A percentile compares a stretch with the other conserved stretches of the same genome.
phyloP scores from a whole-genome alignment of 179 eudicot species.

The Carnegiea gigantea region DNA sequence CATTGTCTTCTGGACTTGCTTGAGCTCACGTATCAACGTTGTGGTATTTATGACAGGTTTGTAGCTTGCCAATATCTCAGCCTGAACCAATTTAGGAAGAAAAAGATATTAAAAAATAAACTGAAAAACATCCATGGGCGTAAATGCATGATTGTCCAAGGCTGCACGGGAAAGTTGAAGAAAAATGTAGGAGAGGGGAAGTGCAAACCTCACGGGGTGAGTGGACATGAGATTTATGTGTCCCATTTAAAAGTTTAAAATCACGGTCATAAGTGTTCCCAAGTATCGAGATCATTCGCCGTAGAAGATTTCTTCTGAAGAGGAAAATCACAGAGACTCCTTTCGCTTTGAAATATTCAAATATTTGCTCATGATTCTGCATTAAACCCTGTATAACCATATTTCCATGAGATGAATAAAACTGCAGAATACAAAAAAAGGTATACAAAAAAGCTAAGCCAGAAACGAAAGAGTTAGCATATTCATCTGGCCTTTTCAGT shows the following conservation, averaged over 20 bases:
- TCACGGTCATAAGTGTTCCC: slow-evolving; percentile 74
- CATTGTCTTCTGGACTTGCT: slow-evolving; percentile 34
- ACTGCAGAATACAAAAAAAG: background rate
- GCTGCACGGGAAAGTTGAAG: background rate
- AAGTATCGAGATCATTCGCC: slow-evolving; percentile 78
- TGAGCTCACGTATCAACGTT: slow-evolving; percentile 40
- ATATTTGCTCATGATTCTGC: slow-evolving; percentile 65
- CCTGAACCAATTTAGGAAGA: slow-evolving; percentile 41
- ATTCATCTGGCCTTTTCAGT: background rate
- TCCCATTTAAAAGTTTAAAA: slow-evolving; percentile 68
- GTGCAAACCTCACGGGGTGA: slow-evolving; percentile 39
- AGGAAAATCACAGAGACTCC: slow-evolving; percentile 75
- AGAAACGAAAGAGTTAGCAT: background rate
- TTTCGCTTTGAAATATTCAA: slow-evolving; percentile 59
- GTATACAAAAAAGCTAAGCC: background rate
- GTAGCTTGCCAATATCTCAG: slow-evolving; percentile 65
- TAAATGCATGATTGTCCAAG: background rate
- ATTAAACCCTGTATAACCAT: slow-evolving; percentile 56
- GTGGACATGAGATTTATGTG: slow-evolving; percentile 78
- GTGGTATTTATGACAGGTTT: slow-evolving; percentile 64
- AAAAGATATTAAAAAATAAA: background rate
- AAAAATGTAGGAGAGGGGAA: slow-evolving; percentile 9
- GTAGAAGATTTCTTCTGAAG: slow-evolving; percentile 70
- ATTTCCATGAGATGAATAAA: background rate
- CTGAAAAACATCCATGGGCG: background rate